Evolutionary conservation across 148 eudicot species (phyloP), one percentile per base, ranked within the genome.

Genomic region (Heliamphora exappendiculata): DNA sequence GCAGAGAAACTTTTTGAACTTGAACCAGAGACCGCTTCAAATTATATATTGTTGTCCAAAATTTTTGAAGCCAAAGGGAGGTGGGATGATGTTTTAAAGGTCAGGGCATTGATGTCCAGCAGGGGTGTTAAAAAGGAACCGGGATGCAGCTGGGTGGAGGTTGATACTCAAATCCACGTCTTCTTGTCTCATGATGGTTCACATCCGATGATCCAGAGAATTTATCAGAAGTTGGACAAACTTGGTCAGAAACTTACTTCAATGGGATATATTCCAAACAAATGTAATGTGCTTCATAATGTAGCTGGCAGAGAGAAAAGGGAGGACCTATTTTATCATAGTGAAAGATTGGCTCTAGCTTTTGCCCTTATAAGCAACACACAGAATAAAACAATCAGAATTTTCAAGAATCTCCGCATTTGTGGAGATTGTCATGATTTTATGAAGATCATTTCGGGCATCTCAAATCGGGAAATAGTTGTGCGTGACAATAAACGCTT

Each of bases 51-150:
- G 34, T 63, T 87, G 59, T 78, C 87, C 20, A 87, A 82, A 62
- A 70, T 84, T 29, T 87, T 74, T 82, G 87, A 87, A 36, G 62
- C 81, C 59, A 80, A 78, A 70, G 83, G 81, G 29, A 81, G 53
- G 83, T 87, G 87, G 89, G 67, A 69, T 68, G 86, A 82, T 71
- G 86, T 78, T 37, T 76, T 86, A 19, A 81, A 24, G 55, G 82
- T 87, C 28, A 82, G 86, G 75, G 72, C 81, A 53, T 71, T 75
- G 51, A 82, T 87, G 89, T 78, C 86, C 13, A 75, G 70, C 39
- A 50, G 59, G 39, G 81, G 86, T 73, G 75, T 86, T 39, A 83
- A 81, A 60, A 86, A 86, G 79, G 82, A 86, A 81, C 89, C 89
- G 7, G 89, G 85, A 28, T 84, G 86, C 70, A 84, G 89, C 60